phyloP scores from a whole-genome alignment of 2,329 filamentous ascomycete species.

The Alternaria brassicae region DNA sequence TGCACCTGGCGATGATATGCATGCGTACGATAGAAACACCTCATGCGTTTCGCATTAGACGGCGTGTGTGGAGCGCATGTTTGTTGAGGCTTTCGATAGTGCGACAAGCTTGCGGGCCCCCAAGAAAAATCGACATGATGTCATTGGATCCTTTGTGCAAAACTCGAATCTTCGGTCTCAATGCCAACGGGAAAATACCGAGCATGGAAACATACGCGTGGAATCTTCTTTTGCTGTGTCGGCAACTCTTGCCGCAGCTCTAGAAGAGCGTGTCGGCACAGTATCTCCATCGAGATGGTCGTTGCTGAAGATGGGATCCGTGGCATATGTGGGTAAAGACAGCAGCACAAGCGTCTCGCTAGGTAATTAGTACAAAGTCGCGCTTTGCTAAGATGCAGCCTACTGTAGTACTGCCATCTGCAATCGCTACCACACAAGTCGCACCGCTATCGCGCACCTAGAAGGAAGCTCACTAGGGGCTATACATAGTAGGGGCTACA shows the following conservation, averaged over 20 bases:
- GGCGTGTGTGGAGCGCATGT: constrained; percentile 3
- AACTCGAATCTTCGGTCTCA: background rate
- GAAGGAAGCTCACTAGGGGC: background rate
- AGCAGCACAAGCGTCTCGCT: background rate
- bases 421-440: background rate
- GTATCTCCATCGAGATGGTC: background rate
- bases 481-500: too few relatives aligned
- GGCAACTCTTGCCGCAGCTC: background rate
- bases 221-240: background rate
- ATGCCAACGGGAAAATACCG: background rate
- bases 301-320: background rate
- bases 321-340: background rate
- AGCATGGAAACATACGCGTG: background rate
- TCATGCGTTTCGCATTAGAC: constrained; percentile 2
- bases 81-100: constrained; percentile 6
- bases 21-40: background rate
- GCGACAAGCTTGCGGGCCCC: background rate
- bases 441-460: background rate
- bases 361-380: background rate
- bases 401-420: background rate
- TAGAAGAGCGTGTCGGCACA: background rate
- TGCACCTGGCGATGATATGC: constrained; percentile 2
- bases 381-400: background rate
- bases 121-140: constrained; percentile 7
- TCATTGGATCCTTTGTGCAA: background rate